Conservation (phyloP, 495 filamentous ascomycete species). For the Podospora didyma region DNA sequence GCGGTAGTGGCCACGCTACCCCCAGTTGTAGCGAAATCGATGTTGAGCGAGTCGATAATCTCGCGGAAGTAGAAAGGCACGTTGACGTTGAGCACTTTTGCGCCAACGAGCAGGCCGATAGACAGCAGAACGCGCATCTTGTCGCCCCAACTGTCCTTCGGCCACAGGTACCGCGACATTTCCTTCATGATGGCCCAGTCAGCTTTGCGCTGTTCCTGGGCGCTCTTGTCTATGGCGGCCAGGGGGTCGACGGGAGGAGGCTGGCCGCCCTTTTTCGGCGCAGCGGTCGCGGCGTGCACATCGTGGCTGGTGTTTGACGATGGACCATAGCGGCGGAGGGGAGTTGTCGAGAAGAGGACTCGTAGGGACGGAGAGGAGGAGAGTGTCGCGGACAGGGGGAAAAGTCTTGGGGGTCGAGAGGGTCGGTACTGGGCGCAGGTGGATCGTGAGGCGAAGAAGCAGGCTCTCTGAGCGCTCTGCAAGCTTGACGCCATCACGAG, state of each 20-base stretch:
- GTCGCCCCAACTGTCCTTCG: constrained; percentile 79
- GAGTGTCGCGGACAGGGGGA: not conserved
- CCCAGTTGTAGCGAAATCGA: constrained; percentile 77
- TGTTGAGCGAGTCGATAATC: constrained; percentile 95
- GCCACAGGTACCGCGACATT: constrained; percentile 97
- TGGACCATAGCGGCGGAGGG: constrained; percentile 4
- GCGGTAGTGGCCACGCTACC: constrained; percentile 86
- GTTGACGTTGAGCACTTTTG: constrained; percentile 95
- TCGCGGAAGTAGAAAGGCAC: constrained; percentile 98
- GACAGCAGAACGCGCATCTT: constrained; percentile 80
- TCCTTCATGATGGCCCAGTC: constrained; percentile 99
- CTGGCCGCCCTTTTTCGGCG: not conserved
- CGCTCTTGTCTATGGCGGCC: constrained; percentile 46
- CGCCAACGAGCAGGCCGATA: constrained; percentile 76
- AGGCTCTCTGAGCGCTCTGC: constrained; percentile 5
- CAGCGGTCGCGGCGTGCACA: constrained; percentile 3
- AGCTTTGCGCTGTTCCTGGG: constrained; percentile 87
- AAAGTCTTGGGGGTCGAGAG: not conserved
- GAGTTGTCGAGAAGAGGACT: constrained; percentile 20
- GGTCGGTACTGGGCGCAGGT: constrained; percentile 1
- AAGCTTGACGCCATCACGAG: constrained; percentile 24
- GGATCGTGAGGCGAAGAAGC: constrained; percentile 7
- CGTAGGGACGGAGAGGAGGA: constrained; percentile 12
- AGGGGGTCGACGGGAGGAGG: constrained; percentile 23
- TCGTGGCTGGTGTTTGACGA: constrained; percentile 1